Conservation (phyloP, 1,139 yeast genomes). For the Hyphopichia burtonii region DNA sequence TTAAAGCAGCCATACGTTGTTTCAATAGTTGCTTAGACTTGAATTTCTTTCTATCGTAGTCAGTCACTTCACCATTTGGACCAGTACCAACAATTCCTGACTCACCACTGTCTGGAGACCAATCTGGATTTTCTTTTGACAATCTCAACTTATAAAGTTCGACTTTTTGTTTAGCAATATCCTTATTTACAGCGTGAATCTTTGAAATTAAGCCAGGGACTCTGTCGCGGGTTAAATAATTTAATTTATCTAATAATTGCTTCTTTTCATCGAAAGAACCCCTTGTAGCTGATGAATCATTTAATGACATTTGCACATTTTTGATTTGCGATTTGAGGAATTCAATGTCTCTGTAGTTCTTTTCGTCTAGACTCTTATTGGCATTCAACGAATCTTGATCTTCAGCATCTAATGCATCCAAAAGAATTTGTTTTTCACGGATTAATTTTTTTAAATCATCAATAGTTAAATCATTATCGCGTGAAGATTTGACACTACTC, state of each 20-base stretch:
- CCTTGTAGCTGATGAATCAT: conserved; percentile 22
- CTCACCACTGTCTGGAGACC: conserved; percentile 50
- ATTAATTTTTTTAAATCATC: conserved; percentile 61
- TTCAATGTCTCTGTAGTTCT: conserved; percentile 53
- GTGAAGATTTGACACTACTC: conserved; percentile 21
- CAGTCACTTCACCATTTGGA: conserved; percentile 80
- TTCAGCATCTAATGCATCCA: conserved; percentile 70
- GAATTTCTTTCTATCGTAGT: conserved; percentile 74
- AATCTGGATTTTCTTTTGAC: conserved; percentile 60
- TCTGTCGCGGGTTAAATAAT: conserved; percentile 55
- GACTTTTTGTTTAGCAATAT: conserved; percentile 66
- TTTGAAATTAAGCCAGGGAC: conserved; percentile 68
- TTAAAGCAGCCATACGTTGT: conserved; percentile 87
- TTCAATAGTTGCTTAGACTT: conserved; percentile 73
- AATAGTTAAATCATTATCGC: conserved; percentile 33
- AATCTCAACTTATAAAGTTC: conserved; percentile 58
- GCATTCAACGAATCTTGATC: conserved; percentile 48
- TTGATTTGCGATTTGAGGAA: conserved; percentile 61
- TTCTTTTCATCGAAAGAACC: conserved; percentile 41
- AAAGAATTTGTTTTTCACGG: conserved; percentile 65
- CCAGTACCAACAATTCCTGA: conserved; percentile 73
- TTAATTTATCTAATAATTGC: conserved; percentile 49
- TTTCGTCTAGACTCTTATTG: conserved; percentile 19
- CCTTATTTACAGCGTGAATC: conserved; percentile 62
- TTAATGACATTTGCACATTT: conserved; percentile 50